Conservation (phyloP, 768 basidiomycete species). For the Phylloporus sp. region DNA sequence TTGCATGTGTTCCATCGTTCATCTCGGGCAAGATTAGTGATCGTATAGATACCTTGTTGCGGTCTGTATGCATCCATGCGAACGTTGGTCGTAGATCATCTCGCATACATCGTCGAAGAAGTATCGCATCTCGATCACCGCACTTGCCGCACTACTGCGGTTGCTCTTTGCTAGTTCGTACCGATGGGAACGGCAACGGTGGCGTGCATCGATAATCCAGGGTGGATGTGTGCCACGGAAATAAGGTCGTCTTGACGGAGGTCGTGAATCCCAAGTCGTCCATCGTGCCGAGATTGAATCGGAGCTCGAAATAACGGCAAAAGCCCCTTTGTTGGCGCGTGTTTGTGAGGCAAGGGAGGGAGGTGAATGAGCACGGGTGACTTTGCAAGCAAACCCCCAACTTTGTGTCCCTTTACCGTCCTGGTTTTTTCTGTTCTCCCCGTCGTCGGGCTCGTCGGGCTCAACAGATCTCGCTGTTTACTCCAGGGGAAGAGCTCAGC, state of each 20-base stretch:
- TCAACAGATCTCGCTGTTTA: slow-evolving; percentile 2
- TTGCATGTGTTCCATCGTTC: too few relatives aligned
- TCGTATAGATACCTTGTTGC: too few relatives aligned
- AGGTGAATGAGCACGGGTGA: slow-evolving; percentile 11
- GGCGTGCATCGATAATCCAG: neutral
- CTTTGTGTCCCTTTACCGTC: slow-evolving; percentile 13
- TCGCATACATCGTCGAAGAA: too few relatives aligned
- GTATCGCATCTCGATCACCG: too few relatives aligned
- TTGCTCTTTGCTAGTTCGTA: slow-evolving; percentile 27
- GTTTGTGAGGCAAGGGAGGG: slow-evolving; percentile 20
- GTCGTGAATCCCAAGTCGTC: too few relatives aligned
- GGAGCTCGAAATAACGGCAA: slow-evolving; percentile 19
- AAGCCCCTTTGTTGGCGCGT: slow-evolving; percentile 27
- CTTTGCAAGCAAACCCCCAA: slow-evolving; percentile 20
- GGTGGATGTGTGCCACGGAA: neutral
- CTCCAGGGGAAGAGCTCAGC: neutral
- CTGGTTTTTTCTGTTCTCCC: slow-evolving; percentile 4
- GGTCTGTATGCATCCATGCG: too few relatives aligned
- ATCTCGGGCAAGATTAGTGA: too few relatives aligned
- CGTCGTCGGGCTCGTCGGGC: slow-evolving; percentile 18
- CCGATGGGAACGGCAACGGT: neutral
- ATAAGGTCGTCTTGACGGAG: neutral
- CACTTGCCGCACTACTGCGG: slow-evolving; percentile 23
- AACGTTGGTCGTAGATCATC: too few relatives aligned
- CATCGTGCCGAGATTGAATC: slow-evolving; percentile 6